phyloP scores from a whole-genome alignment of 495 filamentous ascomycete species.

The Aspergillus heteromorphus region DNA sequence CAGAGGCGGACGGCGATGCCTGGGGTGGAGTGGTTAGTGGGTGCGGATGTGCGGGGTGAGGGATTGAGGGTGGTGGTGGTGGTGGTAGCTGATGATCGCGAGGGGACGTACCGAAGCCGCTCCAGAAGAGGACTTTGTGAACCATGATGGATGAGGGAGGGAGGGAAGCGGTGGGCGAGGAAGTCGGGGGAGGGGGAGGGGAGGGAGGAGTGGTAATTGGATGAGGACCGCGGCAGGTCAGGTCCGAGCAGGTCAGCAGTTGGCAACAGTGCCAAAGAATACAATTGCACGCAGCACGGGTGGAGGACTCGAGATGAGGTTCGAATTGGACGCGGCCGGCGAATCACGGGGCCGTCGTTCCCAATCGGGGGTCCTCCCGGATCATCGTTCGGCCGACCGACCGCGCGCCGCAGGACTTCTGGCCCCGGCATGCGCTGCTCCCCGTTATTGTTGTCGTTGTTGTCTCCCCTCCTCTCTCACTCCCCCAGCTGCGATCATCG shows the following conservation, averaged over 20 bases:
- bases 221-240: neutral
- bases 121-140: constrained; percentile 91
- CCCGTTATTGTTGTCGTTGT: too few species aligned
- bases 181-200: neutral
- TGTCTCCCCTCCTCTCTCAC: too few species aligned
- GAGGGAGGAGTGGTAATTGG: too few species aligned
- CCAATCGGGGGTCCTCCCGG: constrained; percentile 26
- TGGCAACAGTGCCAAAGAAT: neutral
- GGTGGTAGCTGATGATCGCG: too few species aligned
- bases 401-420: neutral
- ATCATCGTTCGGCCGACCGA: constrained; percentile 18
- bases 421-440: neutral
- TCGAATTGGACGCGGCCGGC: constrained; percentile 15
- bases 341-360: constrained; percentile 40
- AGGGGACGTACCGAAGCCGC: constrained; percentile 75
- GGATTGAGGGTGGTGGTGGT: neutral
- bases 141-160: constrained; percentile 38
- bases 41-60: neutral
- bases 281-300: neutral
- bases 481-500: neutral
- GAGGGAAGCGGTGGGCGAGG: constrained; percentile 4
- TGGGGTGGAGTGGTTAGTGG: constrained; percentile 25
- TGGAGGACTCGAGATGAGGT: constrained; percentile 21
- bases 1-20: constrained; percentile 85
- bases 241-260: neutral